These are phyloP conservation scores for Candida ipomoeae DNA, from an alignment of 805 yeast species.

Conservation along the genomic window DNA sequence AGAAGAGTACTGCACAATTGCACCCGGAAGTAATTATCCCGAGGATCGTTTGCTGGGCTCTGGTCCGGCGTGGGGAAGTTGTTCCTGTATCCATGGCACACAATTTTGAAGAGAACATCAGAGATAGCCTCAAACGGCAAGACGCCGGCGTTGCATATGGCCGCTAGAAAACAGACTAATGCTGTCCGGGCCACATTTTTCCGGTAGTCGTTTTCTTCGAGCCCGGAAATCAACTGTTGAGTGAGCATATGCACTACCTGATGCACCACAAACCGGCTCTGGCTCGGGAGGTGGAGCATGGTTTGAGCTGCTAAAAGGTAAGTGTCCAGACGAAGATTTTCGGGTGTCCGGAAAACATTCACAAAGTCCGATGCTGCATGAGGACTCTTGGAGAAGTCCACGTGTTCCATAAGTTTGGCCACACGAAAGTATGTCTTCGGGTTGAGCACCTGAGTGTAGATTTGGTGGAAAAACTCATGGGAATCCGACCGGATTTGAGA, in stretches of 20 bases:
- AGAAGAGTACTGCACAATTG: conserved; percentile 42
- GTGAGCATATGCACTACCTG: conserved; percentile 56
- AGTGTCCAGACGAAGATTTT: conserved; percentile 55
- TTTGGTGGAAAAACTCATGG: conserved; percentile 14
- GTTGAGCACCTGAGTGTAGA: conserved; percentile 9
- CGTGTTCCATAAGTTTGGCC: conserved; percentile 15
- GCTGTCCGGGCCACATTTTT: conserved; percentile 59
- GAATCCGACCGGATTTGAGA: conserved; percentile 2
- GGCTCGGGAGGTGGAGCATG: conserved; percentile 25
- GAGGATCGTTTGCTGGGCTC: conserved; percentile 49
- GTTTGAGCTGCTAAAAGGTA: conserved; percentile 48
- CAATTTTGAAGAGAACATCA: conserved; percentile 50
- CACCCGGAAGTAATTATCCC: conserved; percentile 69
- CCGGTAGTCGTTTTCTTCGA: conserved; percentile 61
- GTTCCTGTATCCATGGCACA: conserved; percentile 62
- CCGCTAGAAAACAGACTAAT: conserved; percentile 56
- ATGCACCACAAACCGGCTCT: conserved; percentile 39
- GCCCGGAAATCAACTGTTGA: conserved; percentile 61
- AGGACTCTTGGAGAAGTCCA: conserved; percentile 44
- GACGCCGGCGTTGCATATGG: conserved; percentile 47
- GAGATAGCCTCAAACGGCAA: conserved; percentile 44
- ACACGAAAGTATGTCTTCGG: conserved; percentile 1
- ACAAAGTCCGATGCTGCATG: conserved; percentile 30
- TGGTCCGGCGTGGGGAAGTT: conserved; percentile 53
- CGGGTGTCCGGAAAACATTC: conserved; percentile 54